Evolutionary conservation across 108 stramenopile species (phyloP), one percentile per base, ranked within the genome.

Genomic region (Pseudonitzschia multistriata): DNA sequence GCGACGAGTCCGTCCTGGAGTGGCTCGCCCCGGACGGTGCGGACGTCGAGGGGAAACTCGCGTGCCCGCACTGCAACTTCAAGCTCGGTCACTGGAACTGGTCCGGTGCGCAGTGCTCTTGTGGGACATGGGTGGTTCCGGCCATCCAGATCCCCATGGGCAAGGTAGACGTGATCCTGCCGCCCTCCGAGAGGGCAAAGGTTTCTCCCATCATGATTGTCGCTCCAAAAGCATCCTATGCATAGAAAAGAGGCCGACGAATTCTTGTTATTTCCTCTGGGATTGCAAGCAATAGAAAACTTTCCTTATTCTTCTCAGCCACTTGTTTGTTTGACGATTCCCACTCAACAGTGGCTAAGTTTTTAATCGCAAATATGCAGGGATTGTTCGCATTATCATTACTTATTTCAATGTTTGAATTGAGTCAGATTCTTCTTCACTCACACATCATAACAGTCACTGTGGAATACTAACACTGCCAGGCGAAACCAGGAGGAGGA

Each of bases 71-170:
- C 53, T 94, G 93, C 50, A n/a, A 67, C 10, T 63, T 76, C 37
- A 91, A 91, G 56, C 66, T 94, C 45, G 93, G 93, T 21, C 80
- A 84, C 29, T 91, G 85, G 78, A 81, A 83, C 64, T 94, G 93
- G 93, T 79, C 88, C 28, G 93, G 93, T 14, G 79, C 93, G 19
- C 92, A 91, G 53, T 91, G 90, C 54, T 81, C 81, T 17, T 91
- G 87, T 66, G 81, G 93, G 30, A 88, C 90, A 54, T 94, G 93
- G 93, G 89, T 94, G 0, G 84, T 85, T 14, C 93, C 93, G 25
- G 90, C 93, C 19, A 90, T 94, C 48, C 82, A 90, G 72, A 71
- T 94, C 2, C 90, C 88, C 2, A 33, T 62, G 7, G 84, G 87
- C 70, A 91, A 87, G 59, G 79, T 94, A 3, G 93, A 94, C 67